Percentiles rank a stretch among this genome's conserved stretches.
Conservation (phyloP, 2,329 filamentous ascomycete genomes). For the Fusarium chlamydosporum region DNA sequence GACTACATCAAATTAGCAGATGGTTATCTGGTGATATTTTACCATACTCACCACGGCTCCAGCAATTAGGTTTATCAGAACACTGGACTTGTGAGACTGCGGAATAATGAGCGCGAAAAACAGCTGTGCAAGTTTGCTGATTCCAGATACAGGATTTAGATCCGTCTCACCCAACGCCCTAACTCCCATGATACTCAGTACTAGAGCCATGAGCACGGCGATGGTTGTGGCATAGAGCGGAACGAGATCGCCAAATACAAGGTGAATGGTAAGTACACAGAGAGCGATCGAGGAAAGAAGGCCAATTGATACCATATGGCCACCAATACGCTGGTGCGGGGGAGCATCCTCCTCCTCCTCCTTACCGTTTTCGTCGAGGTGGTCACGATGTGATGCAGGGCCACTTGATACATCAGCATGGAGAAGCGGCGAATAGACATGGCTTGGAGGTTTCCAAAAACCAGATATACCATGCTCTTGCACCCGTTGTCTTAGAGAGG, state of each 20-base stretch:
- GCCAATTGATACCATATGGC: constrained; percentile 78
- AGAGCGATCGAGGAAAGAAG: constrained; percentile 82
- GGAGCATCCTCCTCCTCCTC: constrained; percentile 84
- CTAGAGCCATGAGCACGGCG: constrained; percentile 86
- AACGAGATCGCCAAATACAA: constrained; percentile 86
- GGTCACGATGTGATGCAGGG: constrained; percentile 27
- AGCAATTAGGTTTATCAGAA: constrained; percentile 95
- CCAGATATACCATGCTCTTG: constrained; percentile 43
- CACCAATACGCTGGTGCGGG: constrained; percentile 82
- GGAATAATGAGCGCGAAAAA: constrained; percentile 94
- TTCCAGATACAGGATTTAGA: constrained; percentile 94
- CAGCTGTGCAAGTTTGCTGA: constrained; percentile 95
- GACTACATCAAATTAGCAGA: constrained; percentile 51
- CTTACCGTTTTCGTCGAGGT: constrained; percentile 54
- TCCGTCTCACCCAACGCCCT: constrained; percentile 85
- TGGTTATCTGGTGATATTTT: neutral
- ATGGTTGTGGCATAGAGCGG: constrained; percentile 81
- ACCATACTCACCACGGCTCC: constrained; percentile 76
- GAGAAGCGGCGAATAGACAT: constrained; percentile 48
- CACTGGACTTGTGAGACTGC: constrained; percentile 81
- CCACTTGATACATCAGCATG: constrained; percentile 16
- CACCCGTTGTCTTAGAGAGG: constrained; percentile 29
- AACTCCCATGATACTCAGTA: constrained; percentile 81
- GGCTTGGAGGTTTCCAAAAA: constrained; percentile 36
- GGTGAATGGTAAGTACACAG: constrained; percentile 84